Base-by-base conservation (phyloP, 257 asterid species). In the Gentiana straminea region DNA sequence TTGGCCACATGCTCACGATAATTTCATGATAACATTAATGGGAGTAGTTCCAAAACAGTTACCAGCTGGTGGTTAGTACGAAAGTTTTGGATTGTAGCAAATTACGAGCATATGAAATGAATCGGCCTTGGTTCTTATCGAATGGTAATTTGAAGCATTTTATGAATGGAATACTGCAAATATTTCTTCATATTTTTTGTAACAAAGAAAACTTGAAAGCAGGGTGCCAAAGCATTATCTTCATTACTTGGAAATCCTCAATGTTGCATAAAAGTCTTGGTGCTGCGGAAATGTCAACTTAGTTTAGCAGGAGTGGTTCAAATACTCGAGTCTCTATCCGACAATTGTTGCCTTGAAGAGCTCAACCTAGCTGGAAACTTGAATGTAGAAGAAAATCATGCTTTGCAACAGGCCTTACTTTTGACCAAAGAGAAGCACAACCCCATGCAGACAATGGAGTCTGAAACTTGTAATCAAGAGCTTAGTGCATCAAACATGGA, bases 361-460 rank as follows among this genome's bases (percentile, higher is more conserved):
- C 94, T 91, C 72, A 80, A 85, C 74, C 78, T 92, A 51, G 83
- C 98, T 52, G 91, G 77, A 61, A 91, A 91, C 70, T 70, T 71
- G 33, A 35, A 37, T 63, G 68, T 51, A 48, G 64, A 58, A 13
- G 86, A 83, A 70, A 65, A 59, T 52, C 65, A 62, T 64, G 51
- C 68, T 60, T 64, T 60, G 62, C 60, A 63, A 52, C 52, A 54
- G 43, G 15, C 34, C 65, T 35, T 52, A 38, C 61, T 59, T 49
- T 55, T 63, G 44, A 35, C 52, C 36, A 61, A 67, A 15, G 65
- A 55, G 48, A 65, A 62, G 58, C 58, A 70, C 43, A 61, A 39
- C 55, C 73, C 59, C 51, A 52, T 52, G 41, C 46, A 41, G 2
- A 64, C 11, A 0, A 62, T 63, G 47, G 57, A 15, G 60, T 38